Base-by-base conservation (phyloP, 2,329 filamentous ascomycete species). In the Amesomyces nigricolor region DNA sequence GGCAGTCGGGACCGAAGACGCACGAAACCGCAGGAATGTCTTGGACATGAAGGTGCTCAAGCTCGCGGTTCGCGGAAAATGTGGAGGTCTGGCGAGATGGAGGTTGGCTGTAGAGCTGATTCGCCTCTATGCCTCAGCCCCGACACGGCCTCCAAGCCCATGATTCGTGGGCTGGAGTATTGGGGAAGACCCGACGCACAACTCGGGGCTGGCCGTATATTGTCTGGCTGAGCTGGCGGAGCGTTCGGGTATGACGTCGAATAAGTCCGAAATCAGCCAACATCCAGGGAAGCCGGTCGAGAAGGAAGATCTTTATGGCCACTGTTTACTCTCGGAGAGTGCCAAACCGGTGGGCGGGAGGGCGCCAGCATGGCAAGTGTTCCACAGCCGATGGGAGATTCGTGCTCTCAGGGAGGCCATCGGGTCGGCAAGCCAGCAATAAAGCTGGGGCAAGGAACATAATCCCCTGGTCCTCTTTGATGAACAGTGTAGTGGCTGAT, bases 1-100 rank as follows among this genome's bases (percentile, higher is more conserved):
- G 44, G 44, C 14, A 48, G 54, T 52, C 54, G 48, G 54, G 54
- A 56, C 48, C 48, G 49, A 56, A 48, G 22, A 30, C 16, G 19
- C 30, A 35, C 10, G 14, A 32, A 26, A 22, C 44, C 48, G 54
- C 43, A n/a, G 10, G 29, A 19, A 29, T 26, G 29, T 22, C 16
- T 26, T 35, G 11, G 11, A 11, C 9, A 35, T 35, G 11, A 35
- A 35, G 4, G 32, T 10, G 3, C 4, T 35, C 9, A 13, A 13
- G 3, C 32, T 35, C 32, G 9, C 11, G 9, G 32, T 35, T 35
- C 32, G 32, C 11, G 43, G 14, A 17, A 29, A 14, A 35, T 4
- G 3, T n/a, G 30, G 6, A 16, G n/a, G 30, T 4, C 14, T 35
- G 16, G 17, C 8, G 32, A 22, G 16, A 26, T 29, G 10, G n/a